Base-by-base conservation (phyloP, 345 rosid genomes). In the Combretum micranthum region DNA sequence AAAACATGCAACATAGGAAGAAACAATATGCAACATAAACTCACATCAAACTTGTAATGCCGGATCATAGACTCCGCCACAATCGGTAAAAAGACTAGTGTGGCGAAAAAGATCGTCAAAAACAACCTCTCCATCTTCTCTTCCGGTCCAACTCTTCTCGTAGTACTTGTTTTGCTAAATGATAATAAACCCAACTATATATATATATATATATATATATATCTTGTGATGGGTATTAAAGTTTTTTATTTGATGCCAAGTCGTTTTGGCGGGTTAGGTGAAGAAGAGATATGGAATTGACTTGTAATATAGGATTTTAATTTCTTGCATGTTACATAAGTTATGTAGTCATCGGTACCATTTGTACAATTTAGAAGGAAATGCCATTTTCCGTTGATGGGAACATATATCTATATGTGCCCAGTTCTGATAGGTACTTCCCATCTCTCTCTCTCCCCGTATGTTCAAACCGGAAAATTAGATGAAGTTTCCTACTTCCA, bases 31-130 rank as follows among this genome's bases (percentile, higher is more conserved):
- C 42, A 44, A 54, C 57, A 54, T n/a, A 44, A 32, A 80, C 96
- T 83, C 81, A 74, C 93, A 61, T 56, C 72, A 76, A 88, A 85
- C 25, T 67, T 75, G 66, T 78, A 85, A 67, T 75, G 82, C 15
- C 79, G 85, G 63, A 69, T 67, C 25, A 64, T 58, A 20, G 81
- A 77, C 59, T 85, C 73, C 0, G 75, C 73, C 47, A 67, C 56
- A 59, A 57, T 77, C 12, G 81, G 80, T 48, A 75, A 32, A 7
- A 32, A 44, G 55, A 73, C 14, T 59, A 77, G 54, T 42, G 70
- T 42, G 58, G 71, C 20, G 14, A 80, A 53, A 42, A 80, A 56
- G 64, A 74, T 48, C 50, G 55, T 42, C 43, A 15, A 60, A 62
- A 49, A 18, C 66, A 55, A 64, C 51, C 12, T 55, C 50, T 58